Base-by-base conservation (phyloP, 495 filamentous ascomycete genomes). In the Aspergillus nanangensis region DNA sequence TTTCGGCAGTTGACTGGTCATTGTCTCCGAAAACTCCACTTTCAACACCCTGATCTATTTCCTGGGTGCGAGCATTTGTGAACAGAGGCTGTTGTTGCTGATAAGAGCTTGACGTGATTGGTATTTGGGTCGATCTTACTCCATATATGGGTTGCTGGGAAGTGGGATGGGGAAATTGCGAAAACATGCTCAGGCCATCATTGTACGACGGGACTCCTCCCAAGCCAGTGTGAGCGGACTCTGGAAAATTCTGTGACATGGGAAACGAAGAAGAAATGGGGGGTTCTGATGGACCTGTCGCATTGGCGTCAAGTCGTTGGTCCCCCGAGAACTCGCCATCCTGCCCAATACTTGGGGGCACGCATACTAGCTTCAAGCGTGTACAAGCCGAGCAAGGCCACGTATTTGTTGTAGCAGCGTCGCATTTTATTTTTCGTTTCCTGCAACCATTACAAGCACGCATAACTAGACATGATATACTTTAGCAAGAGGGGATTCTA, bases 321-420 rank as follows among this genome's bases (percentile, higher is more conserved):
- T 44, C 52, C 7, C 57, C 78, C 38, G 71, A 59, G 25, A 78
- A 84, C 27, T 88, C 87, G 42, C 86, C 81, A 54, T 97, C 92
- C 59, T 93, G 89, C 45, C 79, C 83, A 38, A 94, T 82, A 43
- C 88, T 91, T 3, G 93, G 93, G 39, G 91, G 90, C 27, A 95
- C 84, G 61, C 93, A 99, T 50, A 92, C 86, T 48, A 96, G 74
- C 69, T 96, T 96, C 42, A 97, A 72, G 38, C 93, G 84, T 40
- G 87, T 83, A 62, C 93, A 99, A 29, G 93, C 89, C 45, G 90
- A 90, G 61, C 93, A 99, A 9, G 93, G 93, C 93, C 93, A 99
- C 20, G 90, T 87, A 67, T 99, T 97, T 14, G 91, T 96, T 18
- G 93, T 96, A 17, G 92, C 93, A 45, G 93, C 91, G 74, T 99